phyloP scores from a whole-genome alignment of 2,329 filamentous ascomycete species.

The Epichloe brachyelytri region DNA sequence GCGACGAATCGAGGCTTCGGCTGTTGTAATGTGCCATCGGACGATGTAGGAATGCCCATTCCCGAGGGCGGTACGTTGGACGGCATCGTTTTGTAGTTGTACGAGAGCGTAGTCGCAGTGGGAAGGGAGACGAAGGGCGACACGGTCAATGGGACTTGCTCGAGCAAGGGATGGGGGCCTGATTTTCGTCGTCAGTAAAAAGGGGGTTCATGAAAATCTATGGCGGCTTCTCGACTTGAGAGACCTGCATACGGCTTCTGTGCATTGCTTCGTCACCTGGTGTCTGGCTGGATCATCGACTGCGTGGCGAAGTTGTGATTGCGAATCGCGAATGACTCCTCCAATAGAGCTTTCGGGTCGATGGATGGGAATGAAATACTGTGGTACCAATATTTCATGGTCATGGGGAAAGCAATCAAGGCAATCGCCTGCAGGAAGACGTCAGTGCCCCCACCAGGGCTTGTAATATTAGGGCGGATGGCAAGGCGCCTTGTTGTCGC shows the following conservation, averaged over 20 bases:
- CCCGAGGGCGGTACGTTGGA: slow-evolving; percentile 57
- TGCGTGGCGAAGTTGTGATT: neutral
- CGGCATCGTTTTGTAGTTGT: slow-evolving; percentile 85
- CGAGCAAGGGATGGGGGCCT: slow-evolving; percentile 77
- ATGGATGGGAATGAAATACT: too few relatives aligned
- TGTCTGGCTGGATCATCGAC: neutral
- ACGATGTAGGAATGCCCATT: slow-evolving; percentile 22
- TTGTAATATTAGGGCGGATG: too few relatives aligned
- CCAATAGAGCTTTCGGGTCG: too few relatives aligned
- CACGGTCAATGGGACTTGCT: slow-evolving; percentile 85
- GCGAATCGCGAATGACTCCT: too few relatives aligned
- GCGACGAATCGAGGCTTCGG: slow-evolving; percentile 60
- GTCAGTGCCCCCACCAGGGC: too few relatives aligned
- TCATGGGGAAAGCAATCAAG: too few relatives aligned
- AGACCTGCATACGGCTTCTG: slow-evolving; percentile 21
- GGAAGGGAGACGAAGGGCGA: slow-evolving; percentile 90
- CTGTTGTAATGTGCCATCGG: slow-evolving; percentile 21
- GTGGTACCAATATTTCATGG: too few relatives aligned
- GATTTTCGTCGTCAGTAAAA: slow-evolving; percentile 8
- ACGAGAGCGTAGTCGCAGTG: slow-evolving; percentile 79
- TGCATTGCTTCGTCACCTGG: slow-evolving; percentile 14
- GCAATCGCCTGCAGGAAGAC: too few relatives aligned
- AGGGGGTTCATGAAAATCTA: neutral
- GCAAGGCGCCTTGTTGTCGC: too few relatives aligned
- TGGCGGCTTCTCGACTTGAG: neutral